A percentile compares a stretch with the other conserved stretches of the same genome.
These are phyloP conservation scores for Podaxis mareebaensis DNA, from an alignment of 768 basidiomycete genomes.

Conservation along the genomic window DNA sequence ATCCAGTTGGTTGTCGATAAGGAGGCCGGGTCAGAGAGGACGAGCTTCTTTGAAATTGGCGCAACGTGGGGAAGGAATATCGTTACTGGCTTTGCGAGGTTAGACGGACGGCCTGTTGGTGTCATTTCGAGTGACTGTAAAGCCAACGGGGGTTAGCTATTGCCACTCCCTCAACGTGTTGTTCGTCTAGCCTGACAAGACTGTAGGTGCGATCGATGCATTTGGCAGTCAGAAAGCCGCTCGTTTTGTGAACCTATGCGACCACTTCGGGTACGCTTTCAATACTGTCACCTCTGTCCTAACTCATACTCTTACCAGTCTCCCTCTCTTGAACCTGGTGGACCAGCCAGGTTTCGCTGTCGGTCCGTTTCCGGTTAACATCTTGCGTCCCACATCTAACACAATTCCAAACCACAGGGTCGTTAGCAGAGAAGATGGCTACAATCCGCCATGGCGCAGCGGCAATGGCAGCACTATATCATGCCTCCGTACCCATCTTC, in stretches of 20 bases:
- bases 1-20: constrained; percentile 35
- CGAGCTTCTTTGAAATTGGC: constrained; percentile 40
- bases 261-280: constrained; percentile 37
- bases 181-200: neutral
- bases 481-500: constrained; percentile 37
- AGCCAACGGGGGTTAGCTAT: constrained; percentile 34
- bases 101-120: constrained; percentile 35
- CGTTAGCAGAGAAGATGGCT: constrained; percentile 36
- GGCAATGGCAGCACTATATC: constrained; percentile 37
- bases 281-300: neutral
- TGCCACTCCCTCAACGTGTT: neutral
- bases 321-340: constrained; percentile 41
- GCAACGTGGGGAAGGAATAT: constrained; percentile 36
- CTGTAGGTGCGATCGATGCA: constrained; percentile 38
- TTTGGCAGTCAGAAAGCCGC: constrained; percentile 40
- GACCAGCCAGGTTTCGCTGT: constrained; percentile 43
- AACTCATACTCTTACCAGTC: constrained; percentile 19
- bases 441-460: constrained; percentile 41
- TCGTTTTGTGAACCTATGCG: constrained; percentile 38
- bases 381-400: neutral
- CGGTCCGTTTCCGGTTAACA: constrained; percentile 23
- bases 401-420: constrained; percentile 23
- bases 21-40: constrained; percentile 17
- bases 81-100: constrained; percentile 39
- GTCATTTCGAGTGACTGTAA: constrained; percentile 39